Evolutionary conservation across 2,329 filamentous ascomycete species (phyloP), one percentile per base, ranked within the genome.

Genomic region (Colletotrichum plurivorum): DNA sequence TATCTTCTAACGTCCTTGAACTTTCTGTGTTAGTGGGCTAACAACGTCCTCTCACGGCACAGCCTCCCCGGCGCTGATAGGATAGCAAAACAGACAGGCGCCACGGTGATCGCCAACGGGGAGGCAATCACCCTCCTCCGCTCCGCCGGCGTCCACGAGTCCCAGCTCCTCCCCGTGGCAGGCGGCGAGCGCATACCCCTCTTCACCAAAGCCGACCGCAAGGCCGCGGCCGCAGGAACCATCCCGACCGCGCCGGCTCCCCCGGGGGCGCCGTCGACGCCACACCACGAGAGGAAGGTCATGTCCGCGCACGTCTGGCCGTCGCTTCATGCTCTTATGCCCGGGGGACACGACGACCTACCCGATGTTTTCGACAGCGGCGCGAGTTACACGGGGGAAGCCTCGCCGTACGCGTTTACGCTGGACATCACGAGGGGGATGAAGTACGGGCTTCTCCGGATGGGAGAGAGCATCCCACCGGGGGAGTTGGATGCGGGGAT

Each of bases 31-130:
- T 43, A 16, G 9, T 7, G 27, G 18, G 4, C 43, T n/a, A 16
- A 31, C 25, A 13, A 31, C 27, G 2, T 36, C n/a, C n/a, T 4
- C 43, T 22, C 1, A 4, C 45, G 3, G 8, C 9, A 12, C 13
- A 73, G 72, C 27, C 72, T 76, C 15, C 74, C 74, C 0, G 74
- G 73, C 2, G 74, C 75, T 39, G 75, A 76, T 57, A 70, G 73
- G 4, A 62, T 76, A 10, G 75, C 75, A 3, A 71, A 63, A 12
- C 69, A 64, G n/a, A 76, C 75, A 0, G 73, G 75, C 1, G 75
- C 75, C 0, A 72, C 67, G 2, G 67, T 76, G 0, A 55, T 76
- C 3, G 74, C 71, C 15, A 76, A 76, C 43, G 49, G 69, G 45
- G 74, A 76, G 51, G 74, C 74, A 27, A 74, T 75, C 27, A 73